A percentile compares a stretch with the other conserved stretches of the same genome.
phyloP scores from a whole-genome alignment of 2,329 filamentous ascomycete genomes.

The Chaetomium strumarium region DNA sequence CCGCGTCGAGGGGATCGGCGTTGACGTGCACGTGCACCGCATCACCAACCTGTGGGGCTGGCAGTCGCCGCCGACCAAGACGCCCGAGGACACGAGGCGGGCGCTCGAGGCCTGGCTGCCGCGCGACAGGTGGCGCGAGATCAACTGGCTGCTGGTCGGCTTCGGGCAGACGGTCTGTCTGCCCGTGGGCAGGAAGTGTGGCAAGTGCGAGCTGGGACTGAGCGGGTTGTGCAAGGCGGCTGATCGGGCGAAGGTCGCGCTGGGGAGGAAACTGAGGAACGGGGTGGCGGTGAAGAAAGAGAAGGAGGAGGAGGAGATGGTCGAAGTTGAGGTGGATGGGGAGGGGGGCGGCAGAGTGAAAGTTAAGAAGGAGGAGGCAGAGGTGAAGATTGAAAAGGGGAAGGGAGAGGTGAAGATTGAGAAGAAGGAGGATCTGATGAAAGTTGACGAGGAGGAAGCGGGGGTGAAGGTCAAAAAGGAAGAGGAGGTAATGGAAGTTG shows the following conservation, averaged over 20 bases:
- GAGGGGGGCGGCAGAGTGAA: conserved; percentile 4
- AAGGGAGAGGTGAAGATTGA: conserved; percentile 21
- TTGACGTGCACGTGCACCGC: conserved; percentile 91
- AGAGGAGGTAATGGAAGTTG: background rate
- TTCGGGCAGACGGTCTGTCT: conserved; percentile 82
- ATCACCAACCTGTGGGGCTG: conserved; percentile 94
- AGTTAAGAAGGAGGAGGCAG: conserved; percentile 26
- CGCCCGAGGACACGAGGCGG: conserved; percentile 73
- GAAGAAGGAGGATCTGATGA: conserved; percentile 22
- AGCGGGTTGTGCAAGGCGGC: conserved; percentile 70
- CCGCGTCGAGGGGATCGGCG: conserved; percentile 70
- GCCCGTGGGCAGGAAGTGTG: conserved; percentile 73
- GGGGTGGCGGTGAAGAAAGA: conserved; percentile 25
- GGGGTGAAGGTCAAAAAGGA: background rate
- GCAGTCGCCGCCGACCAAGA: conserved; percentile 62
- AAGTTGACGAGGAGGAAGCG: background rate
- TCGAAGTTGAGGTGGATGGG: conserved; percentile 1
- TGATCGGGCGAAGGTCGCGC: conserved; percentile 56
- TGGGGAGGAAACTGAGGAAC: conserved; percentile 48
- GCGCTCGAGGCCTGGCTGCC: conserved; percentile 79
- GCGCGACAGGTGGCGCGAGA: conserved; percentile 80
- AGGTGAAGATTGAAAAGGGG: conserved; percentile 22
- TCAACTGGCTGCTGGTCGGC: conserved; percentile 84
- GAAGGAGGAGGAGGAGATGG: conserved; percentile 26
- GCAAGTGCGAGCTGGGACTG: conserved; percentile 75